These are phyloP conservation scores for Dalbergia oliveri DNA, from an alignment of 306 rosid genomes.

Conservation along the genomic window DNA sequence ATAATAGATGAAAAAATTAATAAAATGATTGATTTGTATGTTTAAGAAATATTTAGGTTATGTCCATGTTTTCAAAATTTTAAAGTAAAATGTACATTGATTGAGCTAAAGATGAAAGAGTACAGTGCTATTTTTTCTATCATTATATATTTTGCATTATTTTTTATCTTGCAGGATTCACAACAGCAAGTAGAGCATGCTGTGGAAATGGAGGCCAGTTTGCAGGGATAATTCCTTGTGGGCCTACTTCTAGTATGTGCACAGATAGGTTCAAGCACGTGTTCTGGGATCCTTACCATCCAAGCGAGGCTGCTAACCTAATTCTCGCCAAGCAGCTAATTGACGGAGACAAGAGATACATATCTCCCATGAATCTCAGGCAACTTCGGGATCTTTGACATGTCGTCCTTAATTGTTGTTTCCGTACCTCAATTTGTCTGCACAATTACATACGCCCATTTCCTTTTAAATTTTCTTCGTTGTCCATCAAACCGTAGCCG, in stretches of 20 bases:
- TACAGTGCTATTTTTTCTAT: too few species aligned
- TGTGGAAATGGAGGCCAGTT: conserved; percentile 96
- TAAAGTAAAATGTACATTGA: too few species aligned
- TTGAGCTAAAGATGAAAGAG: too few species aligned
- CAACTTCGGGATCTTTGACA: conserved; percentile 71
- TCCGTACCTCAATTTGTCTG: conserved; percentile 8
- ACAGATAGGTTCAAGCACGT: conserved; percentile 74
- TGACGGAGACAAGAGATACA: conserved; percentile 74
- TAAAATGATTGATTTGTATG: too few species aligned
- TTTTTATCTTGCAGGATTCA: conserved; percentile 62
- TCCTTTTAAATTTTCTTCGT: neutral
- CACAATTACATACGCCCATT: neutral
- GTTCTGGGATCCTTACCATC: conserved; percentile 98
- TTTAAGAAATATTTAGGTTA: too few species aligned
- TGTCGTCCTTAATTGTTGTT: conserved; percentile 38
- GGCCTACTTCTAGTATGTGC: conserved; percentile 84
- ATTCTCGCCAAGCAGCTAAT: conserved; percentile 77
- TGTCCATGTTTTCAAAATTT: too few species aligned
- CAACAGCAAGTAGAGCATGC: conserved; percentile 80
- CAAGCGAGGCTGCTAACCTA: conserved; percentile 91
- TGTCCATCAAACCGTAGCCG: neutral
- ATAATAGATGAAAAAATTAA: too few species aligned
- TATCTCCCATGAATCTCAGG: conserved; percentile 82
- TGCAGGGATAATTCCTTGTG: conserved; percentile 95
- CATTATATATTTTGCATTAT: too few species aligned